Percentiles rank a stretch among this genome's conserved stretches.
phyloP scores from a whole-genome alignment of 495 filamentous ascomycete genomes.

The Aspergillus ostianus region DNA sequence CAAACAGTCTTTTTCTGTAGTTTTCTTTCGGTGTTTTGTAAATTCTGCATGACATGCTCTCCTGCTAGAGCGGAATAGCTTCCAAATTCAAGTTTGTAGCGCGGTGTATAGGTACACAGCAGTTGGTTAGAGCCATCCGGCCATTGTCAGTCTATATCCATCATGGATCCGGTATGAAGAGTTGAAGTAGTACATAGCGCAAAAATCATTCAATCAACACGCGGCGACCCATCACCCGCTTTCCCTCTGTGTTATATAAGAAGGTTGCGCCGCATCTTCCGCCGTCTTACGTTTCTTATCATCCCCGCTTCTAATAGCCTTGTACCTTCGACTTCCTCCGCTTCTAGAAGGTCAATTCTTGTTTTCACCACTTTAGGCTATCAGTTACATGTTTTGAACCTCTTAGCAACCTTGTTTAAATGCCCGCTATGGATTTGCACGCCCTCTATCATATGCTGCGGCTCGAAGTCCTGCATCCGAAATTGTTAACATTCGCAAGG shows the following conservation, averaged over 20 bases:
- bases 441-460: background rate
- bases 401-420: background rate
- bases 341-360: background rate
- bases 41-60: too few relatives aligned
- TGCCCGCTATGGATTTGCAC: background rate
- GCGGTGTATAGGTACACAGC: too few relatives aligned
- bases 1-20: background rate
- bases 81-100: too few relatives aligned
- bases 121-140: too few relatives aligned
- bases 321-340: background rate
- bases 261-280: background rate
- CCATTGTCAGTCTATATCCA: too few relatives aligned
- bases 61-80: too few relatives aligned
- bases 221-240: too few relatives aligned
- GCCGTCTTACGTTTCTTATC: background rate
- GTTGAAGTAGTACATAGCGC: too few relatives aligned
- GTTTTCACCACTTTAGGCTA: background rate
- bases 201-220: too few relatives aligned
- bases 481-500: background rate
- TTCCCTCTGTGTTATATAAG: too few relatives aligned
- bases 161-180: too few relatives aligned
- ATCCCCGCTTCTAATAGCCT: background rate
- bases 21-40: too few relatives aligned
- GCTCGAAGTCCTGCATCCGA: background rate
- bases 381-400: background rate